A percentile compares a stretch with the other conserved stretches of the same genome.
Evolutionary conservation across 2,329 filamentous ascomycete species (phyloP).

Genomic region (Amauroascus verrucosus): DNA sequence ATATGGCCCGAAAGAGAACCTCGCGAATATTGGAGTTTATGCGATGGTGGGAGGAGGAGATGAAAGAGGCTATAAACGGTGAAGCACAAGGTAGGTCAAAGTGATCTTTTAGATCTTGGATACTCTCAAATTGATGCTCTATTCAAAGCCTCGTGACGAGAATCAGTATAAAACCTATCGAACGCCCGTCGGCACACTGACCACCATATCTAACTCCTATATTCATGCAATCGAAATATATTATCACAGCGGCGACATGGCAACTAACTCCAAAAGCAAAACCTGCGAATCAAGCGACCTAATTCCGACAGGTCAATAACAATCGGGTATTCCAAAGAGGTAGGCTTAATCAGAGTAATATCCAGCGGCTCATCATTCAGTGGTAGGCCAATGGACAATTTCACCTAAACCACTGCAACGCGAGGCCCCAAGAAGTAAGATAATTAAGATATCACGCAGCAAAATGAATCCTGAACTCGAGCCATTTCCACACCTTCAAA

Average conservation of each 20-base stretch:
- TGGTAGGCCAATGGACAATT: not conserved
- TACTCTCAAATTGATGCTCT: not conserved
- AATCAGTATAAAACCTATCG: not conserved
- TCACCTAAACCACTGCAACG: not conserved
- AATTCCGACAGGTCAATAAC: not conserved
- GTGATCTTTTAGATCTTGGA: not conserved
- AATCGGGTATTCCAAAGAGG: not conserved
- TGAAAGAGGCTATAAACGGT: not conserved
- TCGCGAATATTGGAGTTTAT: conserved; percentile 41
- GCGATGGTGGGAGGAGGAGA: conserved; percentile 47
- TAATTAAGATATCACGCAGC: not conserved
- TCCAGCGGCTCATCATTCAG: not conserved
- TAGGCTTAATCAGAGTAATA: not conserved
- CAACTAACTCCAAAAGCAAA: not conserved
- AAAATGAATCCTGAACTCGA: not conserved
- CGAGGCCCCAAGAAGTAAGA: not conserved
- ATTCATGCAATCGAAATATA: not conserved
- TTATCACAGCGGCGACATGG: not conserved
- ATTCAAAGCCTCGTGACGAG: not conserved
- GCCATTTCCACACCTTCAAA: not conserved
- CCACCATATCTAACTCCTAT: not conserved
- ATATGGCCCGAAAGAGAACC: conserved; percentile 42
- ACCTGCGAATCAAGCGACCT: not conserved
- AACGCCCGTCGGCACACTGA: not conserved
- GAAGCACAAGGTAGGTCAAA: not conserved